phyloP scores from a whole-genome alignment of 441 rosid genomes.

The Croton laevigatus region DNA sequence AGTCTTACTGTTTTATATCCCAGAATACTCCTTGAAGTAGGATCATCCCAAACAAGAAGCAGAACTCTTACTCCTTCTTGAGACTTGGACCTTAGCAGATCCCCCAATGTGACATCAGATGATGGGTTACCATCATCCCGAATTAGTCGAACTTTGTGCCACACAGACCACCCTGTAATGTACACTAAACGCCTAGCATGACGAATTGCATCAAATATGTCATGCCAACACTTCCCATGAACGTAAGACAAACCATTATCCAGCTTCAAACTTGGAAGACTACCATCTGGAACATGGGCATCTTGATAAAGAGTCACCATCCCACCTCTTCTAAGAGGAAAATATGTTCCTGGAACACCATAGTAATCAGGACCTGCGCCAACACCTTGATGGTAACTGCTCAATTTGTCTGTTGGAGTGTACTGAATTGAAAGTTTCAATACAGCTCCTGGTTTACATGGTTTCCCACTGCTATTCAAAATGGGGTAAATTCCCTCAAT shows the following conservation, averaged over 20 bases:
- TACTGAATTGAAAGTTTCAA: conserved; percentile 74
- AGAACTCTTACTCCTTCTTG: conserved; percentile 97
- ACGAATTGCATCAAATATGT: conserved; percentile 78
- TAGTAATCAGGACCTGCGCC: conserved; percentile 82
- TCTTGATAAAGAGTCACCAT: conserved; percentile 89
- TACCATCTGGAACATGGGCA: conserved; percentile 88
- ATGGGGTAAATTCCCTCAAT: conserved; percentile 69
- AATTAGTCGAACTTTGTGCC: conserved; percentile 79
- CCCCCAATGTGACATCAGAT: conserved; percentile 63
- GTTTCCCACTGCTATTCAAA: conserved; percentile 58
- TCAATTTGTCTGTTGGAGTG: conserved; percentile 58
- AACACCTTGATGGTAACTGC: conserved; percentile 72
- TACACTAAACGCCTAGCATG: conserved; percentile 81
- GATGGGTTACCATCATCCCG: conserved; percentile 57
- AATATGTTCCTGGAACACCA: conserved; percentile 93
- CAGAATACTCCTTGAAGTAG: conserved; percentile 88
- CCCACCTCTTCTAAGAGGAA: conserved; percentile 91
- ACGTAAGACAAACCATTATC: conserved; percentile 65
- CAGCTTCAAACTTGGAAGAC: conserved; percentile 59
- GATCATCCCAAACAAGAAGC: conserved; percentile 97
- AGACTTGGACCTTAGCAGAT: conserved; percentile 79
- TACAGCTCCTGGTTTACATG: conserved; percentile 78
- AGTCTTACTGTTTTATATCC: conserved; percentile 78
- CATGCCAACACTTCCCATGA: conserved; percentile 93
- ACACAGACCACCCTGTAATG: conserved; percentile 97